Evolutionary conservation across 768 basidiomycete species (phyloP).

Genomic region (Termitomyces sp.): DNA sequence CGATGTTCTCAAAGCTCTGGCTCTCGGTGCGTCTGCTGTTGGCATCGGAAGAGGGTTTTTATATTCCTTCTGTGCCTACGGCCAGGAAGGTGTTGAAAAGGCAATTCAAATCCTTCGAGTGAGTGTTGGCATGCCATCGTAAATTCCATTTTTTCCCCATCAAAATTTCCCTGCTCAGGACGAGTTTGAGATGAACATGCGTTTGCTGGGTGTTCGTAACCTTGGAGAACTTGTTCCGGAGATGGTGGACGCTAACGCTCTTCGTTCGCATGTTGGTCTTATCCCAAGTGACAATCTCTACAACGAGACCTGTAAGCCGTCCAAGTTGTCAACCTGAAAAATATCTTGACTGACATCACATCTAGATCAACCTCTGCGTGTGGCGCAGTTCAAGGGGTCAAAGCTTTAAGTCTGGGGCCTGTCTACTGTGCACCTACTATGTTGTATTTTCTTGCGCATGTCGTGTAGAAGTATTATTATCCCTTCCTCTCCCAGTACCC

Average conservation of each 20-base stretch:
- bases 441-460: no score
- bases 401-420: background rate
- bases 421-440: no score
- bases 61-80: no score
- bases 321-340: background rate
- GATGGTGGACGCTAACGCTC: slow-evolving; percentile 71
- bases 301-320: background rate
- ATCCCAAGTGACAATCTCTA: background rate
- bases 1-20: background rate
- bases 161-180: slow-evolving; percentile 50
- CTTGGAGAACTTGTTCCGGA: slow-evolving; percentile 75
- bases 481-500: no score
- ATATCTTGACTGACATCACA: background rate
- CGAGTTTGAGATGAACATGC: slow-evolving; percentile 97
- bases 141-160: no score
- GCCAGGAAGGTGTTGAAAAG: no score
- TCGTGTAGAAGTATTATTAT: no score
- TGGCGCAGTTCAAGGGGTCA: background rate
- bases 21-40: background rate
- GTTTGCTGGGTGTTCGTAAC: slow-evolving; percentile 78
- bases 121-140: no score
- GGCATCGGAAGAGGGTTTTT: background rate
- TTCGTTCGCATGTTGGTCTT: background rate
- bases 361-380: background rate
- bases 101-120: no score